Conservation (phyloP, 306 rosid genomes). For the Acacia acuminata region DNA sequence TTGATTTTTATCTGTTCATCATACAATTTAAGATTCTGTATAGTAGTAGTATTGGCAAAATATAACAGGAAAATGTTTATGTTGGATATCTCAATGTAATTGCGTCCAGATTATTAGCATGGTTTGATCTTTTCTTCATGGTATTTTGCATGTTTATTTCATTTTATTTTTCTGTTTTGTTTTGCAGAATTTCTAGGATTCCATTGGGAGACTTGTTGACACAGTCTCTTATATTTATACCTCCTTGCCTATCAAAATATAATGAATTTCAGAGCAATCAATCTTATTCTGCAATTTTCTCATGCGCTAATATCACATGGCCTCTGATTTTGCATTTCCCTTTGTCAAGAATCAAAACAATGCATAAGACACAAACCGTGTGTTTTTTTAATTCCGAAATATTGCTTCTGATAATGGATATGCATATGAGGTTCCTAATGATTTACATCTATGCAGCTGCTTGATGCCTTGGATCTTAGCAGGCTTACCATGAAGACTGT, state of each 20-base stretch:
- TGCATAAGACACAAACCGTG: neutral
- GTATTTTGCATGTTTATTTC: neutral
- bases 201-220: neutral
- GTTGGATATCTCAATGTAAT: neutral
- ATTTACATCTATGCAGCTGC: constrained; percentile 59
- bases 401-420: constrained; percentile 5
- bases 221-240: neutral
- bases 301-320: constrained; percentile 5
- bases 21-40: constrained; percentile 17
- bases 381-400: neutral
- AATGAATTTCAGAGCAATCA: neutral
- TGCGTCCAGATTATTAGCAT: neutral
- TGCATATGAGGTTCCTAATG: constrained; percentile 24
- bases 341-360: neutral
- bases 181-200: neutral
- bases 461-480: constrained; percentile 97
- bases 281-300: neutral
- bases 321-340: neutral
- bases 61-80: neutral
- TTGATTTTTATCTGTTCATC: neutral
- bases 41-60: neutral
- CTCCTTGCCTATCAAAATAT: neutral
- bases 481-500: constrained; percentile 90
- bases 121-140: neutral
- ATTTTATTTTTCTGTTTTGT: neutral